Base-by-base conservation (phyloP, 2,329 filamentous ascomycete genomes). In the Cryphonectria japonica region DNA sequence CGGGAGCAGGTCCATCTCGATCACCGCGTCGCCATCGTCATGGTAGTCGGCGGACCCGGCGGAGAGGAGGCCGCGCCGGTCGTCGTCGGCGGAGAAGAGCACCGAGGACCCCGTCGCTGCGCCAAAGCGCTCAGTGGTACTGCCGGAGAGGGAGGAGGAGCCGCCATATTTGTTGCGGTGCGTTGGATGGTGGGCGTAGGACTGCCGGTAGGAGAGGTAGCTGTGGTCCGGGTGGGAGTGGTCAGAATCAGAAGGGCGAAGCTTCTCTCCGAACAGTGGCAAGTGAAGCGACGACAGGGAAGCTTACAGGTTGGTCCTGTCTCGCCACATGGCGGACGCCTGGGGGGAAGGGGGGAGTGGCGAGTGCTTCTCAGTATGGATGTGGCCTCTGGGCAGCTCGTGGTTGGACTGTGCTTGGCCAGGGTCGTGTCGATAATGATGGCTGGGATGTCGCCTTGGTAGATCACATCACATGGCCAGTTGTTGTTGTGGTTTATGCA, bases 151-250 rank as follows among this genome's bases (percentile, higher is more conserved):
- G 70, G 79, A 77, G 61, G 77, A 77, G 70, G 78, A 76, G 67
- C 80, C 81, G 72, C 86, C 84, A 83, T 92, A 92, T 77, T 91
- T 91, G 75, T 90, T 89, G 83, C 94, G 94, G 83, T 97, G 95
- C 73, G 91, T 89, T 68, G 96, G 96, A 80, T 98, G 95, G 82
- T 98, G 96, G 77, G 94, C 90, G 83, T 98, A 98, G 78, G 95
- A 98, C 85, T 99, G 96, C 78, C 96, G 95, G 87, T 98, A 99
- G 82, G 96, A 98, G 81, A 99, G 96, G 82, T 97, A 99, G 80
- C 95, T 97, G 79, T 59, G 70, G 60, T 52, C n/a, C 43, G 34
- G 46, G 22, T n/a, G 22, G 52, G n/a, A 54, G 29, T 11, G 29
- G 34, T 60, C n/a, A 68, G 54, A 43, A 39, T 32, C 54, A 37